Evolutionary conservation across 1,139 yeast species (phyloP).

Genomic region (Lodderomyces theae): DNA sequence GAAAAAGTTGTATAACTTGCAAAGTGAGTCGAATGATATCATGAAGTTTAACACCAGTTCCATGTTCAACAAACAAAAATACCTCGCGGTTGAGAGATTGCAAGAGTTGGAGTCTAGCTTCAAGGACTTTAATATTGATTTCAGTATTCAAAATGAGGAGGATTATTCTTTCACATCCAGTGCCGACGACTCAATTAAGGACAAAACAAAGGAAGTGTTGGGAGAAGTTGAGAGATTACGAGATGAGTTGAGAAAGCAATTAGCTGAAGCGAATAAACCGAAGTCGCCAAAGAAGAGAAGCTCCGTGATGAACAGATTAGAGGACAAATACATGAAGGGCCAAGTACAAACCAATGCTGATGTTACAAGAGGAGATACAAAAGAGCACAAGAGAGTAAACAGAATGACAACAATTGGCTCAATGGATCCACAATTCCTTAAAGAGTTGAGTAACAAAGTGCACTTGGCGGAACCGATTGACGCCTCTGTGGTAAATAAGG

Average conservation of each 20-base stretch:
- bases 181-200: conserved; percentile 37
- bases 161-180: conserved; percentile 14
- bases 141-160: conserved; percentile 24
- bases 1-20: conserved; percentile 57
- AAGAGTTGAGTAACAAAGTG: conserved; percentile 57
- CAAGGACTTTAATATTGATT: conserved; percentile 59
- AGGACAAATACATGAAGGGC: conserved; percentile 53
- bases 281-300: conserved; percentile 11
- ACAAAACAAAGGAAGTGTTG: conserved; percentile 41
- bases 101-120: conserved; percentile 60
- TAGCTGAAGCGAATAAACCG: conserved; percentile 22
- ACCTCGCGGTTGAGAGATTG: conserved; percentile 65
- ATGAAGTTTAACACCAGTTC: conserved; percentile 66
- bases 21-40: conserved; percentile 71
- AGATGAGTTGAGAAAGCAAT: conserved; percentile 38
- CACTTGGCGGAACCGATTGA: conserved; percentile 34
- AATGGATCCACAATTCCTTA: conserved; percentile 54
- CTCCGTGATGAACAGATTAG: conserved; percentile 31
- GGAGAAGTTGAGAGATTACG: conserved; percentile 47
- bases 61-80: conserved; percentile 54
- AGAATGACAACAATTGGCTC: conserved; percentile 37
- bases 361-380: conserved; percentile 9
- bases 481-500: conserved; percentile 8
- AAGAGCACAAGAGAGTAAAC: conserved; percentile 24
- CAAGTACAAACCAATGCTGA: conserved; percentile 21